These are phyloP conservation scores for Phytophthora citricola DNA, from an alignment of 352 stramenopile genomes.

Conservation along the genomic window DNA sequence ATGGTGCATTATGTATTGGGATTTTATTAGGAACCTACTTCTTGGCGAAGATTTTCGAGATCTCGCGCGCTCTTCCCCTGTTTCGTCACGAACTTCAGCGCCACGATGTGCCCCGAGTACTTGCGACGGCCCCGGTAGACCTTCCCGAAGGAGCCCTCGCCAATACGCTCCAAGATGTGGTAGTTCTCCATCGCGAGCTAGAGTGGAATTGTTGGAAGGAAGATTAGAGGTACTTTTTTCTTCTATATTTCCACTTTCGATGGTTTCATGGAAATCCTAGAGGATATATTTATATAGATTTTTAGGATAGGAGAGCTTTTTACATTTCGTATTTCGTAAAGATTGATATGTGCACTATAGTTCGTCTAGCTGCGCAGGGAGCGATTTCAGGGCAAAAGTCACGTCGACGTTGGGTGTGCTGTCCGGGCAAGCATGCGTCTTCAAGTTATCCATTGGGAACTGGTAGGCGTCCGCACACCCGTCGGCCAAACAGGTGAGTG, in stretches of 20 bases:
- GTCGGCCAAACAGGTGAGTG: constrained; percentile 42
- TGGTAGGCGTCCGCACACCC: constrained; percentile 51
- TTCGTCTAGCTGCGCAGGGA: not conserved
- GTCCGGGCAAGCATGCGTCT: constrained; percentile 47
- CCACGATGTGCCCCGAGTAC: constrained; percentile 89
- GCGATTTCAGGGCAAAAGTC: constrained; percentile 30
- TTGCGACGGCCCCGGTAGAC: constrained; percentile 87
- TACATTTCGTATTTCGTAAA: not conserved
- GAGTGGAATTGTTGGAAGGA: not conserved
- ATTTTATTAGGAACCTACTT: constrained; percentile 53
- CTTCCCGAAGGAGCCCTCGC: constrained; percentile 90
- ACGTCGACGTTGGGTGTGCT: constrained; percentile 46
- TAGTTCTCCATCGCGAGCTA: constrained; percentile 87
- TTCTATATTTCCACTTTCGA: constrained; percentile 13
- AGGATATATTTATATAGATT: no score
- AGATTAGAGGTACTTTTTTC: not conserved
- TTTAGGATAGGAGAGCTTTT: no score
- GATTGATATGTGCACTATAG: not conserved
- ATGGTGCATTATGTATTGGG: constrained; percentile 1
- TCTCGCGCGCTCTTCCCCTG: constrained; percentile 92
- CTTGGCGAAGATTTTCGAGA: constrained; percentile 90
- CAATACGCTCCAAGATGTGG: constrained; percentile 93
- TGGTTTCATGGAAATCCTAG: constrained; percentile 3
- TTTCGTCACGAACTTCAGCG: constrained; percentile 96
- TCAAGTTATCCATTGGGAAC: constrained; percentile 47